Percentiles rank a stretch among this genome's conserved stretches.
These are phyloP conservation scores for Epichloe elymi DNA, from an alignment of 2,329 filamentous ascomycete genomes.

Conservation along the genomic window DNA sequence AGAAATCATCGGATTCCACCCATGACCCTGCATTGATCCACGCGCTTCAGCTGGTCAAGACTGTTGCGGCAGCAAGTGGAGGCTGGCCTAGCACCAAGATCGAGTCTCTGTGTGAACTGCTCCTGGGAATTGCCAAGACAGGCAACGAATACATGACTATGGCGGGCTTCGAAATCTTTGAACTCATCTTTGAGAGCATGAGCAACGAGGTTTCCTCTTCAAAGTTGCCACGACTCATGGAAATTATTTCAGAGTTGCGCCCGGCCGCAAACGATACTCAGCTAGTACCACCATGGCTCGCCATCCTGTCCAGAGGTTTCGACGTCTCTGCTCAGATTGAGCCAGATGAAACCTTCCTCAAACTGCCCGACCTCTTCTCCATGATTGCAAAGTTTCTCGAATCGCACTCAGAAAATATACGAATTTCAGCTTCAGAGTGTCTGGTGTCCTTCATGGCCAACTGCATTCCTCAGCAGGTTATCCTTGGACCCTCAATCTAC, in stretches of 20 bases:
- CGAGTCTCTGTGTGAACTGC: constrained; percentile 75
- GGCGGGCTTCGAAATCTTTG: constrained; percentile 92
- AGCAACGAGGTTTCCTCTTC: constrained; percentile 73
- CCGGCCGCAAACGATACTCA: constrained; percentile 90
- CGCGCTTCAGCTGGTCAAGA: constrained; percentile 82
- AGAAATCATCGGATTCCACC: constrained; percentile 46
- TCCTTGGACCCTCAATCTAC: constrained; percentile 80
- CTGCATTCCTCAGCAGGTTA: constrained; percentile 69
- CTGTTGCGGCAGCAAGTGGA: constrained; percentile 70
- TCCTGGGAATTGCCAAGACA: constrained; percentile 77
- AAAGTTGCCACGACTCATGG: constrained; percentile 78
- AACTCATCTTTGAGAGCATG: constrained; percentile 91
- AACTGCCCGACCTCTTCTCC: constrained; percentile 71
- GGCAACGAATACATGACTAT: constrained; percentile 95
- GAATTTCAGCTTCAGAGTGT: constrained; percentile 88
- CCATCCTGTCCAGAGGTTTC: constrained; percentile 85
- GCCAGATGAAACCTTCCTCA: constrained; percentile 82
- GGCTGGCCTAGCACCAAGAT: constrained; percentile 97
- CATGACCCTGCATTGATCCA: constrained; percentile 83
- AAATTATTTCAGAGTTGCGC: constrained; percentile 83
- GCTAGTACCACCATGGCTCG: constrained; percentile 90
- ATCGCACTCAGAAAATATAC: constrained; percentile 82
- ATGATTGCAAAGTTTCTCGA: constrained; percentile 72
- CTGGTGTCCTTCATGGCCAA: constrained; percentile 86
- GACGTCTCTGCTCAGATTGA: constrained; percentile 83